A percentile compares a stretch with the other conserved stretches of the same genome.
phyloP scores from a whole-genome alignment of 1,284 basidiomycete species.

The Cronartium ribicola region DNA sequence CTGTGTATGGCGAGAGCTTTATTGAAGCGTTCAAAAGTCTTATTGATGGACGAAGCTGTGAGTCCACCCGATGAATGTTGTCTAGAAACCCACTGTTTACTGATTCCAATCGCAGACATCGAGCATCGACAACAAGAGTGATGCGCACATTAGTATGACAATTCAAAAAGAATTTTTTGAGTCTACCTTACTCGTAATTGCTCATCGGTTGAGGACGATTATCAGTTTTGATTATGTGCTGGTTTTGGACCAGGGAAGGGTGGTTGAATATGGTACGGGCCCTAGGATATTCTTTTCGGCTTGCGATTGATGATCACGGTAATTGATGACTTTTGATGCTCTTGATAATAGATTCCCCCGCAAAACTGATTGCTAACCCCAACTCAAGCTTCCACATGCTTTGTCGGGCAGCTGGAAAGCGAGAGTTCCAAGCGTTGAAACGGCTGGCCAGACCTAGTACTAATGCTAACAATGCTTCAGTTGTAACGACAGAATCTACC shows the following conservation, averaged over 20 bases:
- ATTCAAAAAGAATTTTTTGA: slow-evolving; percentile 68
- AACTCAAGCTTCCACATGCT: slow-evolving; percentile 7
- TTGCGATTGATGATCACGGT: neutral
- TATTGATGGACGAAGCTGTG: slow-evolving; percentile 69
- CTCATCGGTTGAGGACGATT: slow-evolving; percentile 64
- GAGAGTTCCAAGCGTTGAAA: slow-evolving; percentile 5
- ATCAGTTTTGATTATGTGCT: slow-evolving; percentile 61
- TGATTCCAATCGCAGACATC: slow-evolving; percentile 33
- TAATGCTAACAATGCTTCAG: neutral
- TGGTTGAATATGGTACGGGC: slow-evolving; percentile 10
- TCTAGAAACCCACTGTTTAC: slow-evolving; percentile 9
- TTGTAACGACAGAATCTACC: neutral
- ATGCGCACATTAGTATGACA: slow-evolving; percentile 58
- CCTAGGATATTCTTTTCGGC: neutral
- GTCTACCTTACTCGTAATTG: slow-evolving; percentile 59
- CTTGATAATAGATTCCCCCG: slow-evolving; percentile 1
- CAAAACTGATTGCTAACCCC: slow-evolving; percentile 7
- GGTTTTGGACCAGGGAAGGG: slow-evolving; percentile 3
- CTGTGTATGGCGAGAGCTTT: slow-evolving; percentile 80
- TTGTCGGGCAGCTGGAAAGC: slow-evolving; percentile 4
- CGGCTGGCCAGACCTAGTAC: slow-evolving; percentile 7
- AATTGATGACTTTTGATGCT: neutral
- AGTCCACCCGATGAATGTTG: slow-evolving; percentile 9
- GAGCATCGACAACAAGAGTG: slow-evolving; percentile 73
- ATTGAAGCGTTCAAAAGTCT: slow-evolving; percentile 66